phyloP scores from a whole-genome alignment of 768 basidiomycete genomes.

The Russula sp. region DNA sequence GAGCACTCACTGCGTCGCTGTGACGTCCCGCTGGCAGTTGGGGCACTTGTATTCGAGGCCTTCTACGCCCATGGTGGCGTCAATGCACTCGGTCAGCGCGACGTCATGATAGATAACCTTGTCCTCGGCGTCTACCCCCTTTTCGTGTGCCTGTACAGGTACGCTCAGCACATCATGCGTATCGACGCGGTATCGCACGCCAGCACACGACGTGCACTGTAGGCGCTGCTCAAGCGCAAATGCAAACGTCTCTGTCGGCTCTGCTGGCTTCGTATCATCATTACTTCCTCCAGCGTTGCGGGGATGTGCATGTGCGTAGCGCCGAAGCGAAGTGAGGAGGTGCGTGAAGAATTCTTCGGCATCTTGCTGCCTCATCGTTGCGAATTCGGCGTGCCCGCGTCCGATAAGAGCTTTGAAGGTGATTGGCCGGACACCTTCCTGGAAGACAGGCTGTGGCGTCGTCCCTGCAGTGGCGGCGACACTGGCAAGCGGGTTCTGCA shows the following conservation, averaged over 20 bases:
- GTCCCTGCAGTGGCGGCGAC: constrained; percentile 32
- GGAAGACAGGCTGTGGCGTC: constrained; percentile 54
- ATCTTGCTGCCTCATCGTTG: constrained; percentile 97
- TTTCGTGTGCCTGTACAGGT: constrained; percentile 66
- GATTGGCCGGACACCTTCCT: constrained; percentile 77
- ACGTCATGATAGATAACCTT: constrained; percentile 66
- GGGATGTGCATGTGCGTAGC: constrained; percentile 52
- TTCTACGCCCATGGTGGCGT: constrained; percentile 55
- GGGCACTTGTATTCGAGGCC: constrained; percentile 80
- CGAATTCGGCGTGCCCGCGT: constrained; percentile 89
- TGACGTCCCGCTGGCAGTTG: constrained; percentile 61
- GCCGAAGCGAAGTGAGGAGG: constrained; percentile 67
- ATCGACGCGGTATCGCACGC: constrained; percentile 82
- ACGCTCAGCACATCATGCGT: constrained; percentile 74
- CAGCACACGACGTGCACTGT: constrained; percentile 73
- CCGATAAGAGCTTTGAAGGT: constrained; percentile 89
- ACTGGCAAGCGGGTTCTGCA: constrained; percentile 40
- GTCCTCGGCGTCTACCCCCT: constrained; percentile 53
- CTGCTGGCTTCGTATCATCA: constrained; percentile 29
- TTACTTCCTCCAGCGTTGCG: neutral
- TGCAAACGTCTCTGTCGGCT: constrained; percentile 73
- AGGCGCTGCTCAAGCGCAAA: constrained; percentile 87
- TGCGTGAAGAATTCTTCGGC: constrained; percentile 92
- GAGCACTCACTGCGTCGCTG: constrained; percentile 64
- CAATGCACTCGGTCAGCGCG: constrained; percentile 57